Conservation (phyloP, 805 yeast species). For the Alloascoidea africana region DNA sequence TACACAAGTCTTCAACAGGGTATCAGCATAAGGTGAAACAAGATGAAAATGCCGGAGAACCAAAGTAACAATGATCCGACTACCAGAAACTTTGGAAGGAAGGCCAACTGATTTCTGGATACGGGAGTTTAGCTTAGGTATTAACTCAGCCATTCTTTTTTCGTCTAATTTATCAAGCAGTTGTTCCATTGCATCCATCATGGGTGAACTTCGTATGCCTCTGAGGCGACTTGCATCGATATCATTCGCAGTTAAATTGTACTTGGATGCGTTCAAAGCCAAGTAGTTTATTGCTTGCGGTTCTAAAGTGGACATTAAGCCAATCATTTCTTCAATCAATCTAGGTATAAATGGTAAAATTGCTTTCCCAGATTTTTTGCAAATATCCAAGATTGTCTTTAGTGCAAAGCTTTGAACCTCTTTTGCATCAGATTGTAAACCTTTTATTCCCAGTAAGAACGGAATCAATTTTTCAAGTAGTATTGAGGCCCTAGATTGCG, state of each 20-base stretch:
- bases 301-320: constrained; percentile 72
- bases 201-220: constrained; percentile 67
- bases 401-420: constrained; percentile 70
- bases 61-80: constrained; percentile 53
- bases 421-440: constrained; percentile 72
- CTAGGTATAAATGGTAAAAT: constrained; percentile 49
- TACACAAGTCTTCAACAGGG: constrained; percentile 40
- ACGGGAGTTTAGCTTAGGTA: constrained; percentile 35
- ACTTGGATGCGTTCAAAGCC: constrained; percentile 78
- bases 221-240: constrained; percentile 68
- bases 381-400: constrained; percentile 54
- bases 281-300: constrained; percentile 83
- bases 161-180: constrained; percentile 45
- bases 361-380: constrained; percentile 45
- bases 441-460: constrained; percentile 63
- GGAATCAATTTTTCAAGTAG: constrained; percentile 54
- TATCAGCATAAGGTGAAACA: constrained; percentile 38
- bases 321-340: constrained; percentile 52
- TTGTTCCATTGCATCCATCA: constrained; percentile 74
- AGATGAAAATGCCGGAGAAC: constrained; percentile 37
- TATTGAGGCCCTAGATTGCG: constrained; percentile 25
- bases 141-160: constrained; percentile 29
- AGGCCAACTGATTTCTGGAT: constrained; percentile 67
- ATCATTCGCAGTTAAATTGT: constrained; percentile 52
- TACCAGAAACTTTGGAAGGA: constrained; percentile 81